Conservation (phyloP, 331 rosid genomes). For the Acacia concinna region DNA sequence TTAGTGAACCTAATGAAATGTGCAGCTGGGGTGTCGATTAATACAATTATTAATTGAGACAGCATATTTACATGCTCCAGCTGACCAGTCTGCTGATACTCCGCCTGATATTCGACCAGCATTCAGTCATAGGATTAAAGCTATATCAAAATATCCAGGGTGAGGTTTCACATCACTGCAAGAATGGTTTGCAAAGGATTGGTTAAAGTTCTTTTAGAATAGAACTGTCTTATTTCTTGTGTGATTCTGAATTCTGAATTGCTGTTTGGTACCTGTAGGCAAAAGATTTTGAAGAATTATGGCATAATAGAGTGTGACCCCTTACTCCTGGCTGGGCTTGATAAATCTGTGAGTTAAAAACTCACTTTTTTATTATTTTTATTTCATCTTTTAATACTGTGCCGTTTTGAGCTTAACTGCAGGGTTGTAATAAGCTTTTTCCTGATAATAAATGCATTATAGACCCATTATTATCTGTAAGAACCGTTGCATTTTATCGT, state of each 20-base stretch:
- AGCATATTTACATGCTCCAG: constrained; percentile 74
- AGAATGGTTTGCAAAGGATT: not conserved
- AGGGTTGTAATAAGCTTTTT: constrained; percentile 11
- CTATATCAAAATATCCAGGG: constrained; percentile 54
- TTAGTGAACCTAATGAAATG: constrained; percentile 24
- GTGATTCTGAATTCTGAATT: constrained; percentile 26
- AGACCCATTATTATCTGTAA: constrained; percentile 20
- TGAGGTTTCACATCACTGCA: constrained; percentile 37
- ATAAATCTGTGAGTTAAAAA: constrained; percentile 59
- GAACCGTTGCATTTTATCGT: not conserved
- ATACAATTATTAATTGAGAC: constrained; percentile 73
- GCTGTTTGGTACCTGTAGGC: constrained; percentile 49
- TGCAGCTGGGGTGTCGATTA: constrained; percentile 84
- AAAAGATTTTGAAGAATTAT: constrained; percentile 64
- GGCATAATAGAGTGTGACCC: constrained; percentile 82
- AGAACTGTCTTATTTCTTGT: not conserved
- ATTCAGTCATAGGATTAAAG: constrained; percentile 70
- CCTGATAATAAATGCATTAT: not conserved
- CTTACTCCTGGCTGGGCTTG: constrained; percentile 68
- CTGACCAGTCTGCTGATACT: constrained; percentile 56
- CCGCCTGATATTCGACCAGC: constrained; percentile 91
- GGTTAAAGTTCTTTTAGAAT: not conserved
- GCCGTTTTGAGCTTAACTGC: constrained; percentile 23
- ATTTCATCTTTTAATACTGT: not conserved
- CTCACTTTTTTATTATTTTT: not conserved